Evolutionary conservation across 495 filamentous ascomycete genomes (phyloP), one percentile per base, ranked within the genome.

Genomic region (Jackrogersella minutella): DNA sequence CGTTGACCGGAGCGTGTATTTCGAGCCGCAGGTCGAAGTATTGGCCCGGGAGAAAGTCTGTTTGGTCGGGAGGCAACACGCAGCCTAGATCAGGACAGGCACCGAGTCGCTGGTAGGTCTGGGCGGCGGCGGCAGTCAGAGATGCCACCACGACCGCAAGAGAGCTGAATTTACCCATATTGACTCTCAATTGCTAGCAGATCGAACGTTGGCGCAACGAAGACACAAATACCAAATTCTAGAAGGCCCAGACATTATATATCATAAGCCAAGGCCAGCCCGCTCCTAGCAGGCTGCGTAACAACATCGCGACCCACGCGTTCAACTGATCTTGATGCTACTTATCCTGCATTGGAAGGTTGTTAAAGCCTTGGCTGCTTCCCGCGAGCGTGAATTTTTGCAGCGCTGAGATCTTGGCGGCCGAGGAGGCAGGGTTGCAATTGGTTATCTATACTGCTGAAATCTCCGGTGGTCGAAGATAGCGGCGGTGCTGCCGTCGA

Each of bases 11-110:
- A 2, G 89, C 89, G 67, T 92, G 90, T 31, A 92, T 84, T 74
- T 92, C 90, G 22, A 92, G 82, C 21, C 90, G 87, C 58, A 92
- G 86, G 73, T 92, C 90, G 69, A 92, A 92, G 69, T 82, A 86
- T 73, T 91, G 88, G 22, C 90, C 90, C 2, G 90, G 82, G 0
- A 92, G 81, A 79, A 92, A 91, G 66, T 92, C 90, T 33, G 84
- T 86, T 81, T 91, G 89, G 68, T 92, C 90, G 0, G 90, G 90
- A 11, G 90, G 90, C 28, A 92, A 82, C 50, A 92, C 80, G 69
- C 90, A 92, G 58, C 90, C 90, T n/a, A 92, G 78, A 9, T 81
- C 81, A 3, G 89, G 90, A 69, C 90, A 92, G 16, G 83, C 84
- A 51, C 90, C 89, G 16, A 91, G 81, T 46, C 90, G 78, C 75